Evolutionary conservation across 345 rosid species (phyloP).

Genomic region (Linum tenue): DNA sequence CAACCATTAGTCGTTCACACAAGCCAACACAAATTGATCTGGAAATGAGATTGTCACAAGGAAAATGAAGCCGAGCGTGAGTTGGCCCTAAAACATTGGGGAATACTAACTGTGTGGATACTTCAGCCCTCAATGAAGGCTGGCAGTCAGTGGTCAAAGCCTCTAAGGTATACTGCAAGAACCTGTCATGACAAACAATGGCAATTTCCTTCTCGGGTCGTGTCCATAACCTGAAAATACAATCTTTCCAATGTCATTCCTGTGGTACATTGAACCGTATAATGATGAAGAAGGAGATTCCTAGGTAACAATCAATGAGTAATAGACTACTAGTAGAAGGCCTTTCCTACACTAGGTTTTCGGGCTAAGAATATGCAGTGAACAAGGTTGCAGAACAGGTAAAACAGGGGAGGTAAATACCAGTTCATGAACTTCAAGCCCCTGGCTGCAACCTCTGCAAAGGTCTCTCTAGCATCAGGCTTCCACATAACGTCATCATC

Average conservation of each 20-base stretch:
- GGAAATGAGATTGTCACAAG: not conserved
- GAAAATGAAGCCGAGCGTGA: not conserved
- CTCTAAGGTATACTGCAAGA: slow-evolving; percentile 4
- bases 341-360: not conserved
- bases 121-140: not conserved
- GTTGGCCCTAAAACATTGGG: not conserved
- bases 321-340: not conserved
- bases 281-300: no score
- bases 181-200: not conserved
- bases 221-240: slow-evolving; percentile 7
- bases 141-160: not conserved
- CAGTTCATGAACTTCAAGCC: slow-evolving; percentile 49
- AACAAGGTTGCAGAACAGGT: not conserved
- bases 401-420: slow-evolving; percentile 16
- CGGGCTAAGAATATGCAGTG: no score
- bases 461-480: slow-evolving; percentile 34
- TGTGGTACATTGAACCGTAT: not conserved
- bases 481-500: slow-evolving; percentile 62
- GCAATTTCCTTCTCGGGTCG: slow-evolving; percentile 4
- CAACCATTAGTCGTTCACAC: not conserved
- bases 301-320: no score
- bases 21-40: not conserved
- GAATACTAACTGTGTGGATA: not conserved
- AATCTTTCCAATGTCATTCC: not conserved
- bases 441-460: slow-evolving; percentile 48